Evolutionary conservation across 306 rosid genomes (phyloP).

Genomic region (Sesbania bispinosa): DNA sequence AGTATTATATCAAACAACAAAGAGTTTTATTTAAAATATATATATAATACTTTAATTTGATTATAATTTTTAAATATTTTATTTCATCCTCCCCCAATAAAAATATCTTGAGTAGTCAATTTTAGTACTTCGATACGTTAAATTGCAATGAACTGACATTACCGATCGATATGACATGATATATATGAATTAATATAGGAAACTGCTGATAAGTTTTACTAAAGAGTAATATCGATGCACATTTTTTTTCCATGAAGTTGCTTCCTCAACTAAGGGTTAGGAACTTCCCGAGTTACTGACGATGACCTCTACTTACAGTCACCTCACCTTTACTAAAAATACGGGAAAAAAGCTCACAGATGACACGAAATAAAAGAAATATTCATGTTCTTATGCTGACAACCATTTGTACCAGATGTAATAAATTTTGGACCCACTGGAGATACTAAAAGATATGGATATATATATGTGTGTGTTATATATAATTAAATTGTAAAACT

Average conservation of each 20-base stretch:
- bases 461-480: not conserved
- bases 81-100: too few relatives aligned
- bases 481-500: not conserved
- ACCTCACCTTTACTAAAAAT: not conserved
- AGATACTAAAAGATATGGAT: not conserved
- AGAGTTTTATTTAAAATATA: too few relatives aligned
- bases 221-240: not conserved
- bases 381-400: not conserved
- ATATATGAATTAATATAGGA: too few relatives aligned
- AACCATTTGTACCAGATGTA: not conserved
- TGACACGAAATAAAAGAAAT: too few relatives aligned
- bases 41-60: too few relatives aligned
- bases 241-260: not conserved
- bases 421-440: slow-evolving; percentile 8
- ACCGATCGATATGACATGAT: not conserved
- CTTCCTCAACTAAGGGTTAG: not conserved
- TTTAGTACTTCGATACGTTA: too few relatives aligned
- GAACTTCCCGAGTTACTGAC: not conserved
- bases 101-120: too few relatives aligned
- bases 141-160: not conserved
- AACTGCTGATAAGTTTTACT: not conserved
- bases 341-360: not conserved
- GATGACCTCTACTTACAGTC: not conserved
- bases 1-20: too few relatives aligned
- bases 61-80: too few relatives aligned